Conservation (phyloP, 257 asterid genomes). For the Coffea canephora region DNA sequence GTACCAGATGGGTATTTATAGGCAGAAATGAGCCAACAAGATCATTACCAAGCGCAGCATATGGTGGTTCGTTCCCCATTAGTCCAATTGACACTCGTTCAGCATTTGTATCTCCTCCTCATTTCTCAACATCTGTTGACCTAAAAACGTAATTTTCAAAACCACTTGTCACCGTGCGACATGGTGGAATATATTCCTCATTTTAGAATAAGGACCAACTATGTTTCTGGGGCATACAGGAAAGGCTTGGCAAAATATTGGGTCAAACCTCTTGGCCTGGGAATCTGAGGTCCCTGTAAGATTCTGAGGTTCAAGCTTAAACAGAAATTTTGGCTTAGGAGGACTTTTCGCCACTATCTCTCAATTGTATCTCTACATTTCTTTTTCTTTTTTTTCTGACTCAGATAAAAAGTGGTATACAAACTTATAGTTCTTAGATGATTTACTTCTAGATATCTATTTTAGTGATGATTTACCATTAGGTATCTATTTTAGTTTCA, state of each 20-base stretch:
- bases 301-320: too few species aligned
- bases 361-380: background rate
- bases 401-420: background rate
- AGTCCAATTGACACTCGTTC: background rate
- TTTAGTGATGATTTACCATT: too few species aligned
- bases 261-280: too few species aligned
- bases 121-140: background rate
- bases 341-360: background rate
- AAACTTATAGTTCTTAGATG: background rate
- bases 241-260: background rate
- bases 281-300: too few species aligned
- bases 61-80: background rate
- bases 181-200: constrained; percentile 1
- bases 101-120: background rate
- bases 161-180: too few species aligned
- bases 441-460: background rate
- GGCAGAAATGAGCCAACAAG: background rate
- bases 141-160: background rate
- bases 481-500: background rate
- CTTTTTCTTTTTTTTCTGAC: background rate
- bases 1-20: background rate
- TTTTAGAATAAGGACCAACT: background rate
- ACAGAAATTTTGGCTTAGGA: too few species aligned
- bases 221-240: background rate
- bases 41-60: background rate